A percentile compares a stretch with the other conserved stretches of the same genome.
phyloP scores from a whole-genome alignment of 2,329 filamentous ascomycete species.

The Endothia cerciana region DNA sequence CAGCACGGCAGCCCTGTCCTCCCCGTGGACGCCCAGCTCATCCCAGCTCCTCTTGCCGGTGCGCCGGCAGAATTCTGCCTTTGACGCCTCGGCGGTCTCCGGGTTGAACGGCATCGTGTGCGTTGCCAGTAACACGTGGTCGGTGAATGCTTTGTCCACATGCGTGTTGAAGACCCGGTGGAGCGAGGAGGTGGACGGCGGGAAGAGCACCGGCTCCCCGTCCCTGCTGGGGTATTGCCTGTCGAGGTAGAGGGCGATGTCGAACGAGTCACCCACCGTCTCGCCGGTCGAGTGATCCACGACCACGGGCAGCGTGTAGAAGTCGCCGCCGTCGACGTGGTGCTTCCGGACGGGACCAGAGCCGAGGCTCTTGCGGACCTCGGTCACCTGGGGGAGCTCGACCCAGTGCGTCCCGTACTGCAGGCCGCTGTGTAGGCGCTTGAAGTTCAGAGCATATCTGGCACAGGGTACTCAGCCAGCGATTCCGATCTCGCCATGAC shows the following conservation, averaged over 20 bases:
- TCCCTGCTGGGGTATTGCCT: slow-evolving; percentile 47
- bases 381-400: slow-evolving; percentile 53
- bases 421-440: slow-evolving; percentile 32
- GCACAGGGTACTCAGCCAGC: neutral
- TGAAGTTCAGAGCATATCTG: slow-evolving; percentile 48
- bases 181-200: neutral
- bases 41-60: slow-evolving; percentile 50
- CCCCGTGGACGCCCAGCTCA: slow-evolving; percentile 43
- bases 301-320: slow-evolving; percentile 20
- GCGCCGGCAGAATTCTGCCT: slow-evolving; percentile 53
- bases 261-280: slow-evolving; percentile 64
- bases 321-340: slow-evolving; percentile 54
- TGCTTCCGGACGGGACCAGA: slow-evolving; percentile 57
- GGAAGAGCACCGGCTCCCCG: slow-evolving; percentile 30
- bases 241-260: slow-evolving; percentile 66
- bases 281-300: slow-evolving; percentile 25
- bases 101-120: slow-evolving; percentile 55
- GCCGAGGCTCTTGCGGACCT: slow-evolving; percentile 50
- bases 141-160: slow-evolving; percentile 58
- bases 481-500: slow-evolving; percentile 7
- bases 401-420: slow-evolving; percentile 51
- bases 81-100: slow-evolving; percentile 46
- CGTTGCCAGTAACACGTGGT: slow-evolving; percentile 46
- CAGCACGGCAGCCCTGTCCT: slow-evolving; percentile 44
- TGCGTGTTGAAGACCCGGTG: slow-evolving; percentile 51